A percentile compares a stretch with the other conserved stretches of the same genome.
These are phyloP conservation scores for Brachypodium distachyon DNA, from an alignment of 202 grass and related monocot species.

Conservation along the genomic window DNA sequence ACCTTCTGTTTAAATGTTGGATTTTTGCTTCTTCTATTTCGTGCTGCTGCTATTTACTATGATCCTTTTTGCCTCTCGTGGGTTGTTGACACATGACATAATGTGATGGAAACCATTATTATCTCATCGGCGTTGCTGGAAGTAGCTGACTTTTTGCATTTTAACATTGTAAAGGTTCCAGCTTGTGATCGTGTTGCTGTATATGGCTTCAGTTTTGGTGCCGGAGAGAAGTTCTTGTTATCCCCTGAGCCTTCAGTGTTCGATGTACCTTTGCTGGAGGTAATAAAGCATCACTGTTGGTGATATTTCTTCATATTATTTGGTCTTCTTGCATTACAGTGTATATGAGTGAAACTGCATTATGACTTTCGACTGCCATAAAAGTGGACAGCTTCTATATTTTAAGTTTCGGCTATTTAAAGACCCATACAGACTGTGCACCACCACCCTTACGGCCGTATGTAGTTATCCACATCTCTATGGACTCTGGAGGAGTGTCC, in stretches of 20 bases:
- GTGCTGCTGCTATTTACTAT: neutral
- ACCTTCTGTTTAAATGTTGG: constrained; percentile 6
- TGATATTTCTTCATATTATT: constrained; percentile 10
- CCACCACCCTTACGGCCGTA: no score
- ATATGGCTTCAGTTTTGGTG: constrained; percentile 59
- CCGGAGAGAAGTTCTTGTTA: constrained; percentile 55
- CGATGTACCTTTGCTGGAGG: constrained; percentile 62
- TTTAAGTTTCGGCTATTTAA: neutral
- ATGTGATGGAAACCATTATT: neutral
- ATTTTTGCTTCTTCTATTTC: neutral
- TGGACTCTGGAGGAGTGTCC: neutral
- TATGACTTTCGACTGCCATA: neutral
- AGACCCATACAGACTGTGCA: neutral
- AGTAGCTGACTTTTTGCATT: constrained; percentile 22
- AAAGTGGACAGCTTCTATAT: neutral
- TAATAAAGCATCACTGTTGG: constrained; percentile 12
- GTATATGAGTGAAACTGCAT: constrained; percentile 1
- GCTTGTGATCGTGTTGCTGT: constrained; percentile 50
- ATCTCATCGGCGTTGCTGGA: constrained; percentile 13
- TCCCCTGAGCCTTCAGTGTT: constrained; percentile 45
- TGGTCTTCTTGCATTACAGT: neutral
- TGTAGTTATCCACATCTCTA: no score
- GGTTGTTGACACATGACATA: neutral
- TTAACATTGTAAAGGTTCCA: constrained; percentile 54
- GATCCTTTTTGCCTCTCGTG: constrained; percentile 1